Conservation (phyloP, 345 rosid genomes). For the Rhodomyrtus tomentosa region DNA sequence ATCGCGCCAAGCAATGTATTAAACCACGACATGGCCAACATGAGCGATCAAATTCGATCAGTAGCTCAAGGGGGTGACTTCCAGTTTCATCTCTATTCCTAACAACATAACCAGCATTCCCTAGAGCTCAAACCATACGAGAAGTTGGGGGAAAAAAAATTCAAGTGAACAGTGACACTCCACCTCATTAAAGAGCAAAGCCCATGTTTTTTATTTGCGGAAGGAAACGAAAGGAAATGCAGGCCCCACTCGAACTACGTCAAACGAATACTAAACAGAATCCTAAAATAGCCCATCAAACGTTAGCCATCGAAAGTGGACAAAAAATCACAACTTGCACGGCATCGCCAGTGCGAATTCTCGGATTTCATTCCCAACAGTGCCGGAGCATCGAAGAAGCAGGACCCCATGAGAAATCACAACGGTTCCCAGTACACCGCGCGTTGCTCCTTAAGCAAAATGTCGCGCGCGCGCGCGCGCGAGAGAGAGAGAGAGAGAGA, state of each 20-base stretch:
- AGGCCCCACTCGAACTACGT: background rate
- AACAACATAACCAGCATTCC: background rate
- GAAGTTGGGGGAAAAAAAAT: background rate
- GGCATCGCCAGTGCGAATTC: background rate
- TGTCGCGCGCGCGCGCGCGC: background rate
- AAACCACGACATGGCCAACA: background rate
- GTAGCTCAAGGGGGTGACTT: background rate
- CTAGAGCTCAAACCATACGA: background rate
- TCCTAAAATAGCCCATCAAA: background rate
- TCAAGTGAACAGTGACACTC: background rate
- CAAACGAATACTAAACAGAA: background rate
- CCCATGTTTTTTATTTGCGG: background rate
- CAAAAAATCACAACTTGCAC: background rate
- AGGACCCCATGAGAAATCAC: background rate
- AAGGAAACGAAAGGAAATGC: background rate
- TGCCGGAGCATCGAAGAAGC: background rate
- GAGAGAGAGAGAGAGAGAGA: background rate
- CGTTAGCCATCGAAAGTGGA: background rate
- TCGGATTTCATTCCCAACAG: background rate
- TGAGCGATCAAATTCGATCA: background rate
- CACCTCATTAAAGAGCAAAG: background rate
- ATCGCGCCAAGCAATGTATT: background rate
- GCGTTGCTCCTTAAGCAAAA: no score
- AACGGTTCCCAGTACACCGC: background rate
- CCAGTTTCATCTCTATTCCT: background rate